Conservation (phyloP, 2,329 filamentous ascomycete genomes). For the Neonectria neomacrospora region DNA sequence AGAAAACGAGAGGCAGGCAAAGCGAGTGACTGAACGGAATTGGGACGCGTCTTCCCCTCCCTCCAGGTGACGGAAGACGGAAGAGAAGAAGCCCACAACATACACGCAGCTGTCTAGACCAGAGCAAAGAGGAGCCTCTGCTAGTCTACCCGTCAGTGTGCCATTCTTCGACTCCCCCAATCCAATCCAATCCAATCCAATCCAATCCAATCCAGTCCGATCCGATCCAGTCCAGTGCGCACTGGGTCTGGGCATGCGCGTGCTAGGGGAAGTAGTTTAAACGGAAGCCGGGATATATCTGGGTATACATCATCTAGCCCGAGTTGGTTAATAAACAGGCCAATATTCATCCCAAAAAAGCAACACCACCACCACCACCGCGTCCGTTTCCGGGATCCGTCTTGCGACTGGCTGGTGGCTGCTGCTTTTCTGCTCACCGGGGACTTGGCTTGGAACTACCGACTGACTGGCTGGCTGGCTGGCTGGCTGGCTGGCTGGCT, state of each 20-base stretch:
- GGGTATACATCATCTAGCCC: no score
- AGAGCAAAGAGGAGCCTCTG: no score
- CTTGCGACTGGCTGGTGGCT: background rate
- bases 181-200: background rate
- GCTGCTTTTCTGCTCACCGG: background rate
- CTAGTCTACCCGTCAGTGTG: background rate
- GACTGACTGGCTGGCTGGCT: no score
- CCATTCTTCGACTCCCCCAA: background rate
- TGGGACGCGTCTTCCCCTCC: background rate
- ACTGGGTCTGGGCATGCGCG: background rate
- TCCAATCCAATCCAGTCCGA: background rate
- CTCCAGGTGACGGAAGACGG: background rate
- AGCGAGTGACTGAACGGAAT: background rate
- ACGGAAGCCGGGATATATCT: no score
- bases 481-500: no score
- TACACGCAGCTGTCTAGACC: background rate
- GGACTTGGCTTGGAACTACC: background rate
- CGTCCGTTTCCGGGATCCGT: background rate
- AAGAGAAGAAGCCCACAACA: background rate
- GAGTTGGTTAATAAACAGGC: no score
- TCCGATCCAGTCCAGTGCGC: background rate
- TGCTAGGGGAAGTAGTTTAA: background rate
- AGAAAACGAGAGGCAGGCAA: background rate
- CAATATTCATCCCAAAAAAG: slow-evolving; percentile 8
- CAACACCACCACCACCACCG: background rate